A percentile compares a stretch with the other conserved stretches of the same genome.
Conservation (phyloP, 2,329 filamentous ascomycete species). For the Ceratocystis harringtonii region DNA sequence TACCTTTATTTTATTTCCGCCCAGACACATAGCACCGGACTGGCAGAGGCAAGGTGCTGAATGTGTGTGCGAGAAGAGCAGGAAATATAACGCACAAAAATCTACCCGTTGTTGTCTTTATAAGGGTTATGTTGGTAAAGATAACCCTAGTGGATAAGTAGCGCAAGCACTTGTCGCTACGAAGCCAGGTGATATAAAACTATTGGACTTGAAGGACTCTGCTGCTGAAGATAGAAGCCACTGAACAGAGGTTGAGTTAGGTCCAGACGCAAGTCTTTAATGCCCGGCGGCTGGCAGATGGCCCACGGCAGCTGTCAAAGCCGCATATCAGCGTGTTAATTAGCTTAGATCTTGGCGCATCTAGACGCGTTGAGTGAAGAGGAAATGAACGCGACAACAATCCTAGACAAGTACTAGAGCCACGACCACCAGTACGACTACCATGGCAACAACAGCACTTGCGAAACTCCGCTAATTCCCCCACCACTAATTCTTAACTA, state of each 20-base stretch:
- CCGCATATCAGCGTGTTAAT: neutral
- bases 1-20: too few relatives aligned
- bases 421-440: neutral
- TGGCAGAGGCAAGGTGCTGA: too few relatives aligned
- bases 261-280: neutral
- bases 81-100: too few relatives aligned
- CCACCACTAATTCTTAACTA: neutral
- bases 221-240: neutral
- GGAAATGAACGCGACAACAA: neutral
- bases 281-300: neutral
- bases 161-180: too few relatives aligned
- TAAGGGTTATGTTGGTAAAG: too few relatives aligned
- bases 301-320: neutral
- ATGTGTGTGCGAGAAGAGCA: too few relatives aligned
- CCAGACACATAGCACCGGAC: too few relatives aligned
- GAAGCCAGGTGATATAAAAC: too few relatives aligned
- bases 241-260: neutral
- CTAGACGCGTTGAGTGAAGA: neutral
- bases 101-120: too few relatives aligned
- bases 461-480: neutral
- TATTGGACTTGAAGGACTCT: too few relatives aligned
- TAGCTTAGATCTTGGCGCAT: neutral
- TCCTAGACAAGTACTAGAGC: neutral
- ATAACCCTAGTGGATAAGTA: too few relatives aligned
- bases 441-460: neutral